Base-by-base conservation (phyloP, 2,329 filamentous ascomycete genomes). In the Aphanoascus verrucosus region DNA sequence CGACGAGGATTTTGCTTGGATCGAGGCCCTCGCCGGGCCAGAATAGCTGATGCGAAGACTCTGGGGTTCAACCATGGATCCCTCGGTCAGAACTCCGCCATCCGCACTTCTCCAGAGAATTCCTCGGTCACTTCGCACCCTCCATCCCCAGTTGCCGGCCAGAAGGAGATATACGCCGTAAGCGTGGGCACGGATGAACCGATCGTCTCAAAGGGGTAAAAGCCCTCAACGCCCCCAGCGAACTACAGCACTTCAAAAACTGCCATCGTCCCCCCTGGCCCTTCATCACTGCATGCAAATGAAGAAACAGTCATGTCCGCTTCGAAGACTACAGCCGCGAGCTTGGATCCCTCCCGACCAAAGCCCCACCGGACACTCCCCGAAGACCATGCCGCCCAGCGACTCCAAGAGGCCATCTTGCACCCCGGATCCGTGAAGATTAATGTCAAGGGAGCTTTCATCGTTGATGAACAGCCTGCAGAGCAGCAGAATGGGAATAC, bases 361-460 rank as follows among this genome's bases (percentile, higher is more conserved):
- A 58, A 59, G 46, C 57, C 60, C 52, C 49, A 53, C 54, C 55
- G 54, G 48, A 49, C 57, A 14, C 59, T 58, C 50, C 59, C 61
- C 28, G 65, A 65, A 20, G 55, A 58, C 55, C 62, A 62, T 41
- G 45, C 40, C 20, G 45, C 57, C 43, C 61, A 59, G 48, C 67
- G 66, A 41, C 53, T 71, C 34, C 63, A 69, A 53, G 64, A 69
- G 43, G 74, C 78, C 42, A 82, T 83, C 57, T 70, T 73, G 56
- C 78, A 80, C 55, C 80, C 81, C 2, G 80, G 80, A 20, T 73
- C 86, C 12, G 89, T 96, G 64, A 85, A 87, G 72, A 97, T 98
- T 74, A 97, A 98, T 67, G 91, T 97, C 59, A 83, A 89, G 68
- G 93, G 91, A 64, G 93, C 93, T 38, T 96, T 95, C 66, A 97